These are phyloP conservation scores for Cladophialophora immunda DNA, from an alignment of 2,329 filamentous ascomycete genomes.

Conservation along the genomic window DNA sequence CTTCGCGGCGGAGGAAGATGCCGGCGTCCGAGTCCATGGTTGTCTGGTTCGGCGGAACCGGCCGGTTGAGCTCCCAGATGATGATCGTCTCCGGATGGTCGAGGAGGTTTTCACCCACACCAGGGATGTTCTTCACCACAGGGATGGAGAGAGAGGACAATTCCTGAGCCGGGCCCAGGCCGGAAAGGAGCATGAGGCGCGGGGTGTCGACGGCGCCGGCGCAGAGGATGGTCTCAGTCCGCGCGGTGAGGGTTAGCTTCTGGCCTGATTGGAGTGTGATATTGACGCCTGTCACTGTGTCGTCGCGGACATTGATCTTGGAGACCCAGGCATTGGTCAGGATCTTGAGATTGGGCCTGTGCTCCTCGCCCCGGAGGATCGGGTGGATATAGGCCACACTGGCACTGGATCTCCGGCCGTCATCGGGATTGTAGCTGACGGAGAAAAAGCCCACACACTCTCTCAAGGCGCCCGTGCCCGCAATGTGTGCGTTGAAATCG, in stretches of 20 bases:
- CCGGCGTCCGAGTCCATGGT: conserved; percentile 92
- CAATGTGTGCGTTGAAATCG: conserved; percentile 89
- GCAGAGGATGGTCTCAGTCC: conserved; percentile 79
- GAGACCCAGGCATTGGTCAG: conserved; percentile 89
- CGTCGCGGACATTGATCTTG: conserved; percentile 73
- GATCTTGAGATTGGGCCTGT: conserved; percentile 82
- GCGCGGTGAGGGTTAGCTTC: conserved; percentile 66
- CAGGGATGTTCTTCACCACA: conserved; percentile 68
- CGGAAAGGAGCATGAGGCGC: conserved; percentile 67
- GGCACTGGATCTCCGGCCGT: conserved; percentile 82
- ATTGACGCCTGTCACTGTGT: conserved; percentile 77
- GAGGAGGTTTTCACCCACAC: conserved; percentile 70
- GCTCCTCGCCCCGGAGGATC: conserved; percentile 83
- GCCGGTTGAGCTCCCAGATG: conserved; percentile 81
- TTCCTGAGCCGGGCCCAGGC: conserved; percentile 62
- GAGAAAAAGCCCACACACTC: conserved; percentile 89
- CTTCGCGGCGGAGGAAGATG: conserved; percentile 84
- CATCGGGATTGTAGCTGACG: conserved; percentile 89
- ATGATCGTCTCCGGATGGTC: conserved; percentile 74
- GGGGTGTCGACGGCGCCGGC: conserved; percentile 85
- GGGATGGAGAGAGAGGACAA: conserved; percentile 62
- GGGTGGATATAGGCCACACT: conserved; percentile 94
- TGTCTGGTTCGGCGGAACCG: conserved; percentile 79
- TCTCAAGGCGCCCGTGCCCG: conserved; percentile 73
- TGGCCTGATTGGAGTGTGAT: conserved; percentile 70